Evolutionary conservation across 2,329 filamentous ascomycete species (phyloP), one percentile per base, ranked within the genome.

Genomic region (Cytospora schulzeri): DNA sequence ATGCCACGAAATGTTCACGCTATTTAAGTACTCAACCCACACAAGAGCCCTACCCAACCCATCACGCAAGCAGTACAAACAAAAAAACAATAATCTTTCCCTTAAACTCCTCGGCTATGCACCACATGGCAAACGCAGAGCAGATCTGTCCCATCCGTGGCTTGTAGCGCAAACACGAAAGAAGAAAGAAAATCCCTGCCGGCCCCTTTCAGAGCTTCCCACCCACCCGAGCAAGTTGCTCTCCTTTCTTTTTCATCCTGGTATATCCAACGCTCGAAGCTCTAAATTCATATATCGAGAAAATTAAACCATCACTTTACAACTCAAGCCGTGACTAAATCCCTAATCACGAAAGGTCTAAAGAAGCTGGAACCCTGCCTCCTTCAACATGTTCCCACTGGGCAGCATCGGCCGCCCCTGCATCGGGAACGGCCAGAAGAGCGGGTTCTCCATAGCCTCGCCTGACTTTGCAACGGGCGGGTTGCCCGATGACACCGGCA

Each of bases 391-490:
- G 33, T 76, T 70, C 0, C 83, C 82, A 0, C 72, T 76, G 0
- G 82, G 79, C 31, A 87, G 68, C 64, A 86, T 82, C 3, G 84
- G 84, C 26, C 83, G 77, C 0, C 84, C 84, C 68, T 86, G 84
- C 81, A 86, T 82, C 0, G 85, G 84, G 66, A 86, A 87, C 0
- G 84, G 83, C 85, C 85, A 87, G 69, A 86, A 86, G 2, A 86
- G 73, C 22, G 84, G 84, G 62, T 85, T 85, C 65, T 84, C 80
- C 66, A 80, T 72, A 24, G 70, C 74, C 26, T 79, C 78, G 0
- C 76, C 76, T 9, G 73, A 60, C 45, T 70, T 71, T 57, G 72
- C 70, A 6, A 72, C 66, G 1, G 62, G 50, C 58, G 24, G 38
- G 35, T 17, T 38, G 22, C 33, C 15, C 9, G 28, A 52, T 51